These are phyloP conservation scores for Calonectria montana DNA, from an alignment of 2,329 filamentous ascomycete genomes.

Conservation along the genomic window DNA sequence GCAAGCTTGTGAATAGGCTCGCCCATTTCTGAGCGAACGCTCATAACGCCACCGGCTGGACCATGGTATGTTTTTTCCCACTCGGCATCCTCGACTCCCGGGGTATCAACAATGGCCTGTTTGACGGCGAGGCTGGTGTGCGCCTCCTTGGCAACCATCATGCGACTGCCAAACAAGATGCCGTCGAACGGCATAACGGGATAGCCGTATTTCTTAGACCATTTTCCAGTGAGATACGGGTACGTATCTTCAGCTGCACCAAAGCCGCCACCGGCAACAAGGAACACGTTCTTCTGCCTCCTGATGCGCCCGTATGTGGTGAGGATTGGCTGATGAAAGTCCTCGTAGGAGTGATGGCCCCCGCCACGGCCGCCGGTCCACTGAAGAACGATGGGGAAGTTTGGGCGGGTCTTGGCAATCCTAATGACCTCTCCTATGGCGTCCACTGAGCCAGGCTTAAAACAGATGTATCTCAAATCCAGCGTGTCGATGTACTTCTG, in stretches of 20 bases:
- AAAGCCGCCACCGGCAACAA: slow-evolving; percentile 60
- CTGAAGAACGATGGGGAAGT: slow-evolving; percentile 54
- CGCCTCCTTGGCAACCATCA: neutral
- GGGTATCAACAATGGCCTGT: neutral
- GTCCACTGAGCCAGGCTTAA: neutral
- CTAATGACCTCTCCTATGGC: neutral
- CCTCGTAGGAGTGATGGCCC: slow-evolving; percentile 61
- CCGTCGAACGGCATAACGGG: slow-evolving; percentile 32
- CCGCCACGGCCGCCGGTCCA: slow-evolving; percentile 63
- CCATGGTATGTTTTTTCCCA: neutral
- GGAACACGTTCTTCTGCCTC: slow-evolving; percentile 52
- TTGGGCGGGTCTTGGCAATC: neutral
- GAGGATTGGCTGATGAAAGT: slow-evolving; percentile 61
- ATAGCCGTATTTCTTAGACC: neutral
- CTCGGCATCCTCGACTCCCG: neutral
- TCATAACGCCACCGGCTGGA: slow-evolving; percentile 39
- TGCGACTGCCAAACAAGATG: neutral
- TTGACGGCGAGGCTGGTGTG: neutral
- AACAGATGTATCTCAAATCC: neutral
- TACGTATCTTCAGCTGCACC: slow-evolving; percentile 50
- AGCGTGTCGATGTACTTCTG: neutral
- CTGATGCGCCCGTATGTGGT: slow-evolving; percentile 51
- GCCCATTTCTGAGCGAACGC: slow-evolving; percentile 49
- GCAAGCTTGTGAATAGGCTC: slow-evolving; percentile 54
- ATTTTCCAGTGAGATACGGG: neutral